These are phyloP conservation scores for Acanthamoeba comandoni DNA, from an alignment of 208 protist species.

Conservation along the genomic window DNA sequence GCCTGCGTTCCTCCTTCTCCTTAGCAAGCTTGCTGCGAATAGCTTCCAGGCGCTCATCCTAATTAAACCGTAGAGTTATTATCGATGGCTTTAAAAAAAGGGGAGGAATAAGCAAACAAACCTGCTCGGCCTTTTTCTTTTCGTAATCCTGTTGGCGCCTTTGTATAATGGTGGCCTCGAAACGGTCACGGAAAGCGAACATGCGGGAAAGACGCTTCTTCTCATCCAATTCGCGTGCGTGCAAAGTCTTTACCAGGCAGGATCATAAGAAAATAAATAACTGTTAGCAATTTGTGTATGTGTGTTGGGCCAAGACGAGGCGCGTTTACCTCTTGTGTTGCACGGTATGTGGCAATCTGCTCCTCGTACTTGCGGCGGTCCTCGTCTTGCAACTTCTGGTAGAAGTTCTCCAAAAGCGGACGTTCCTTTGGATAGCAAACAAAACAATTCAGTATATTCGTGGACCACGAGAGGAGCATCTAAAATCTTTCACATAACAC, in stretches of 20 bases:
- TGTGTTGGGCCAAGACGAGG: too few species aligned
- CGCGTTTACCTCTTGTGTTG: conserved; percentile 14
- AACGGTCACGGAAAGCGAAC: conserved; percentile 17
- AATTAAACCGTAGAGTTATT: neutral
- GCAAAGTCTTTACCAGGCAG: neutral
- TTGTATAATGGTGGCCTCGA: conserved; percentile 40
- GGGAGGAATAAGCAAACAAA: conserved; percentile 18
- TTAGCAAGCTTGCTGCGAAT: conserved; percentile 55
- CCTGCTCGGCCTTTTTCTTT: neutral
- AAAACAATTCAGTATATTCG: too few species aligned
- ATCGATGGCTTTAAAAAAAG: neutral
- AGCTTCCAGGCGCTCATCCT: conserved; percentile 59
- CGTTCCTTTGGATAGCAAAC: neutral
- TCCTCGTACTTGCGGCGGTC: conserved; percentile 36
- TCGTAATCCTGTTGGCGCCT: neutral
- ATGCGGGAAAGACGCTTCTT: conserved; percentile 52
- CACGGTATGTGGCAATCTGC: conserved; percentile 4
- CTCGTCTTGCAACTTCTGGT: conserved; percentile 26
- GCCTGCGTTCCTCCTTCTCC: conserved; percentile 21
- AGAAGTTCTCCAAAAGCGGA: conserved; percentile 27
- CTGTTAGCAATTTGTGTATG: too few species aligned
- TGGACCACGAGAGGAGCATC: too few species aligned
- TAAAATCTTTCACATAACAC: too few species aligned
- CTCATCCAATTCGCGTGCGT: conserved; percentile 57
- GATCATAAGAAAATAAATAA: too few species aligned